These are phyloP conservation scores for Ogataea henricii DNA, from an alignment of 805 yeast species.

Conservation along the genomic window DNA sequence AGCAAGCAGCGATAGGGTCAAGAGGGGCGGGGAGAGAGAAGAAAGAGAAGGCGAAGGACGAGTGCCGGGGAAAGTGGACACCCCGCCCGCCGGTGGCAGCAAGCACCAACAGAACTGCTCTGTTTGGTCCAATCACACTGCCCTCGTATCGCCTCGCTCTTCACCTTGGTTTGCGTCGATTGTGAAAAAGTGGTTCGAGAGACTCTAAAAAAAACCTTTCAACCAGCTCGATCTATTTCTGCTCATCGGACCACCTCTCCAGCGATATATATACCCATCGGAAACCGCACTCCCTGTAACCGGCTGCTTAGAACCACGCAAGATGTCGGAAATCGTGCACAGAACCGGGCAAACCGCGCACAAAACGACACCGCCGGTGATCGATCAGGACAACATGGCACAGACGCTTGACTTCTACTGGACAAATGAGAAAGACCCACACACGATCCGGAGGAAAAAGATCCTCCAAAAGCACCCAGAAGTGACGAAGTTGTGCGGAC, in stretches of 20 bases:
- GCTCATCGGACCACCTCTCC: neutral
- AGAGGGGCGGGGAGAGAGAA: too few species aligned
- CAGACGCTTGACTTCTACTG: slow-evolving; percentile 64
- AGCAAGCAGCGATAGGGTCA: too few species aligned
- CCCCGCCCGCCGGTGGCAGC: too few species aligned
- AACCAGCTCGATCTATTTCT: neutral
- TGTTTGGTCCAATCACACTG: too few species aligned
- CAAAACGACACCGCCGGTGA: slow-evolving; percentile 28
- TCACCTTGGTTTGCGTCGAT: slow-evolving; percentile 1
- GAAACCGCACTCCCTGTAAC: neutral
- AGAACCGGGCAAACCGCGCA: slow-evolving; percentile 21
- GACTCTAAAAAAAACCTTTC: neutral
- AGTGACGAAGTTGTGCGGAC: slow-evolving; percentile 77
- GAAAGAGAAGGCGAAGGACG: too few species aligned
- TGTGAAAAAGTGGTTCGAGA: slow-evolving; percentile 8
- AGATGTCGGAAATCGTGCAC: slow-evolving; percentile 25
- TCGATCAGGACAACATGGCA: slow-evolving; percentile 24
- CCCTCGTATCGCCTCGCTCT: too few species aligned
- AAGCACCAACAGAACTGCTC: too few species aligned
- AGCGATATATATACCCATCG: neutral
- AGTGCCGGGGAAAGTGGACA: too few species aligned
- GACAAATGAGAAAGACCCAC: slow-evolving; percentile 84
- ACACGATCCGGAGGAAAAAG: slow-evolving; percentile 67
- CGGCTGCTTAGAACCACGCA: neutral
- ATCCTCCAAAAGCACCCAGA: slow-evolving; percentile 79